Conservation (phyloP, 2,329 filamentous ascomycete genomes). For the Aphanoascus verrucosus region DNA sequence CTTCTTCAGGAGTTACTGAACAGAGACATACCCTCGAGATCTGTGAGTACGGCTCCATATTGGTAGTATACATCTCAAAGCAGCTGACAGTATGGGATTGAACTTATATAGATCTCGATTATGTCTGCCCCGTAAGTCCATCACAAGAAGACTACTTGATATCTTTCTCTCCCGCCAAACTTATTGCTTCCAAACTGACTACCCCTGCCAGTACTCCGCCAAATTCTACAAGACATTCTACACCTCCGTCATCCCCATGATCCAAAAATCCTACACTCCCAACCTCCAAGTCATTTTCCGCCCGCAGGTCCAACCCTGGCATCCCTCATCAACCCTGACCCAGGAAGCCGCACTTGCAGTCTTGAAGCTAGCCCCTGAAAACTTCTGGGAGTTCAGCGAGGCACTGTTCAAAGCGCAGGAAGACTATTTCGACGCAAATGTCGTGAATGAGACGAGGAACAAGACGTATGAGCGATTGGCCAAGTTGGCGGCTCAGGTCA, state of each 20-base stretch:
- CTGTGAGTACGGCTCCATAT: constrained; percentile 22
- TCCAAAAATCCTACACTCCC: constrained; percentile 46
- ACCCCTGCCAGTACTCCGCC: constrained; percentile 44
- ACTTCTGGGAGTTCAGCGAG: constrained; percentile 71
- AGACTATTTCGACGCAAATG: constrained; percentile 72
- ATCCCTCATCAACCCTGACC: constrained; percentile 66
- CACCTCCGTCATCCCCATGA: constrained; percentile 51
- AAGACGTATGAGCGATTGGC: constrained; percentile 70
- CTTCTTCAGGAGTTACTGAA: constrained; percentile 16
- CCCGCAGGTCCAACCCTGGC: constrained; percentile 90
- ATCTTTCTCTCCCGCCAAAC: neutral
- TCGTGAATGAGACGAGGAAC: constrained; percentile 78
- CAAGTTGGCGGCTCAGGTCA: constrained; percentile 50
- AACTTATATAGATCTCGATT: constrained; percentile 57
- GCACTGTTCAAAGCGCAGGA: constrained; percentile 59
- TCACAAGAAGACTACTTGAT: no score
- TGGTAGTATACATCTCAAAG: neutral
- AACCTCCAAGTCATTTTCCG: constrained; percentile 70
- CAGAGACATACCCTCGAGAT: constrained; percentile 31
- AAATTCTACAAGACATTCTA: constrained; percentile 72
- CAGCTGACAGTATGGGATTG: neutral
- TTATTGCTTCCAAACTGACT: constrained; percentile 7
- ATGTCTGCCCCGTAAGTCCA: constrained; percentile 60
- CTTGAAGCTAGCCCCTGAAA: constrained; percentile 54
- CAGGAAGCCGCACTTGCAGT: constrained; percentile 74